Evolutionary conservation across 2,329 filamentous ascomycete genomes (phyloP).

Genomic region (Talaromyces marneffei): DNA sequence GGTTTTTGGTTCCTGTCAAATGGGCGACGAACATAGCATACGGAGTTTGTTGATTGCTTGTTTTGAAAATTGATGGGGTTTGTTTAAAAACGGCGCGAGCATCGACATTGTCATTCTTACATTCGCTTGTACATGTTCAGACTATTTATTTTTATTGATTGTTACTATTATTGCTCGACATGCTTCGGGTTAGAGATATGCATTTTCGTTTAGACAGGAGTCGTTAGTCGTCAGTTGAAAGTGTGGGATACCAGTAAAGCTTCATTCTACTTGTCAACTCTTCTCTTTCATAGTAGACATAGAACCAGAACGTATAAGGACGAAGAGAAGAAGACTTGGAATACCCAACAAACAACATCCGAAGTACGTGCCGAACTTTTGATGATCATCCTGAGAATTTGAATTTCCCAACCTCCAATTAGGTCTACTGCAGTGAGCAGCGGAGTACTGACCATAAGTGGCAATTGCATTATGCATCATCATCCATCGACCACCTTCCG

Average conservation of each 20-base stretch:
- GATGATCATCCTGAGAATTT: neutral
- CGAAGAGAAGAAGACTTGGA: neutral
- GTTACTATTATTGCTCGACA: neutral
- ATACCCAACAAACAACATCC: neutral
- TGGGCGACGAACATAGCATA: neutral
- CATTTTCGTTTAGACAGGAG: constrained; percentile 2
- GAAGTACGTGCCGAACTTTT: neutral
- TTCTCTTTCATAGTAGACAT: neutral
- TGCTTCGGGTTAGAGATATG: neutral
- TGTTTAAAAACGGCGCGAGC: neutral
- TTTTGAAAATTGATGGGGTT: neutral
- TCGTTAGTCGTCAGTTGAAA: neutral
- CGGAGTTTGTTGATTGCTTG: constrained; percentile 11
- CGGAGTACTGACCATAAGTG: constrained; percentile 9
- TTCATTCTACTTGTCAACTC: neutral
- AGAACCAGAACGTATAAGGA: neutral
- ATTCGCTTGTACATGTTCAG: constrained; percentile 13
- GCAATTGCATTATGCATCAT: neutral
- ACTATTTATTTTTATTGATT: neutral
- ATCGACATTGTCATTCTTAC: constrained; percentile 1
- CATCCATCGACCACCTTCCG: neutral
- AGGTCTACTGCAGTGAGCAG: neutral
- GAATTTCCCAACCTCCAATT: neutral
- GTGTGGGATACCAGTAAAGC: neutral
- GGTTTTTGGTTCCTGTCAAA: neutral